A percentile compares a stretch with the other conserved stretches of the same genome.
Conservation (phyloP, 2,329 filamentous ascomycete species). For the Talaromyces piceae region DNA sequence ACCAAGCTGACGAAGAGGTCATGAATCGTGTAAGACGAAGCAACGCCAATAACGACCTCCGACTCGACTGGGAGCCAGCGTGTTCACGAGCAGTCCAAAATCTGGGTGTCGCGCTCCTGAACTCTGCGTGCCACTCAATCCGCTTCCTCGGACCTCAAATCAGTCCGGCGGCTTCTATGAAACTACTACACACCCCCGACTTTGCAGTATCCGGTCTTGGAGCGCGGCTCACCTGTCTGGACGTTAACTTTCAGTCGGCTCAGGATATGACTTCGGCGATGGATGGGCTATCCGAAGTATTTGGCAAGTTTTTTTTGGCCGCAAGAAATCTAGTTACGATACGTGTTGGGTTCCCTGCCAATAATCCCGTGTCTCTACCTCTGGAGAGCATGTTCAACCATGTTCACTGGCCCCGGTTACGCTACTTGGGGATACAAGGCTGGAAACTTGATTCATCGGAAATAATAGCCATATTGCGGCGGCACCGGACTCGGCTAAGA, state of each 20-base stretch:
- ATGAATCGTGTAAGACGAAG: conserved; percentile 45
- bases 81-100: conserved; percentile 56
- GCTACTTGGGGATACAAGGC: conserved; percentile 58
- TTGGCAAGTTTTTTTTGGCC: conserved; percentile 50
- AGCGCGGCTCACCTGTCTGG: conserved; percentile 53
- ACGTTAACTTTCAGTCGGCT: conserved; percentile 56
- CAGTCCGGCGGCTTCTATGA: conserved; percentile 51
- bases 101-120: conserved; percentile 50
- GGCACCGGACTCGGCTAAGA: conserved; percentile 50
- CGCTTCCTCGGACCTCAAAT: conserved; percentile 58
- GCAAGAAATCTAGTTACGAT: conserved; percentile 55
- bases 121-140: conserved; percentile 49
- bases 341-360: conserved; percentile 57
- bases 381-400: conserved; percentile 58
- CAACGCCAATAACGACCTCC: conserved; percentile 40
- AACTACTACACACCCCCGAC: conserved; percentile 42
- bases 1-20: conserved; percentile 50
- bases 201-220: conserved; percentile 46
- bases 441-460: conserved; percentile 57
- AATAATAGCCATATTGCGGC: conserved; percentile 49
- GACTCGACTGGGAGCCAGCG: conserved; percentile 55
- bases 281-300: conserved; percentile 49
- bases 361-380: conserved; percentile 48
- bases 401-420: conserved; percentile 53
- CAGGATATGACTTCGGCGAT: conserved; percentile 52